Conservation (phyloP, 208 protist species). For the Trypanosoma conorhini region DNA sequence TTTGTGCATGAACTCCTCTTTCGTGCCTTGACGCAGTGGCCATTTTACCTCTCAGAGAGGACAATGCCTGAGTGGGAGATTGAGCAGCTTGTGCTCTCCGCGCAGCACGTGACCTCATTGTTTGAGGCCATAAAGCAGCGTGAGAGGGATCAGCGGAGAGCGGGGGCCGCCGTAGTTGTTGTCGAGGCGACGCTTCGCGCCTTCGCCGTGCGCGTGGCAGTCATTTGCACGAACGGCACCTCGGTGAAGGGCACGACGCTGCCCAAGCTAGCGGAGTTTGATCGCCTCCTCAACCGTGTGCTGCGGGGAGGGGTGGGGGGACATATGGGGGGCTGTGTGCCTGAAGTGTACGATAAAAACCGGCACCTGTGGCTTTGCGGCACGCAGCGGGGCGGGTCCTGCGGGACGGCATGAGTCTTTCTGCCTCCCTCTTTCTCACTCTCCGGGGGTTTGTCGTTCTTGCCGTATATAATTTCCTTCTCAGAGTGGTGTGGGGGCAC, state of each 20-base stretch:
- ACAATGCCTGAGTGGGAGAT: constrained; percentile 9
- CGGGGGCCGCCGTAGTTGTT: constrained; percentile 16
- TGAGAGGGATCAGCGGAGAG: constrained; percentile 8
- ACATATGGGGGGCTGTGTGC: constrained; percentile 11
- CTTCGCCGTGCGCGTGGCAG: constrained; percentile 32
- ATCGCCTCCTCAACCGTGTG: constrained; percentile 4
- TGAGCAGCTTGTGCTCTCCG: constrained; percentile 14
- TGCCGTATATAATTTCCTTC: background rate
- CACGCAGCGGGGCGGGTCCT: background rate
- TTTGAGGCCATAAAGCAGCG: constrained; percentile 25
- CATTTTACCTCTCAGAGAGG: background rate
- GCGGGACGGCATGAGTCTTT: background rate
- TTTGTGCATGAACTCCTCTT: constrained; percentile 30
- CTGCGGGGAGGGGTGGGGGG: constrained; percentile 12
- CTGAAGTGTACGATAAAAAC: constrained; percentile 9
- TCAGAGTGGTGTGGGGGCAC: background rate
- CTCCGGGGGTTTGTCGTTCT: background rate
- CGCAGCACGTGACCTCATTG: constrained; percentile 25
- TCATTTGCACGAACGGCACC: constrained; percentile 16
- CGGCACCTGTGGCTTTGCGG: background rate
- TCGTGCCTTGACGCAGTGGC: constrained; percentile 24
- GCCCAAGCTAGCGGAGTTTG: constrained; percentile 18
- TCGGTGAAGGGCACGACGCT: background rate
- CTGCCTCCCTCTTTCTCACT: background rate
- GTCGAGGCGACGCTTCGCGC: constrained; percentile 37